Evolutionary conservation across 768 basidiomycete genomes (phyloP).

Genomic region (Austroboletus festivus): DNA sequence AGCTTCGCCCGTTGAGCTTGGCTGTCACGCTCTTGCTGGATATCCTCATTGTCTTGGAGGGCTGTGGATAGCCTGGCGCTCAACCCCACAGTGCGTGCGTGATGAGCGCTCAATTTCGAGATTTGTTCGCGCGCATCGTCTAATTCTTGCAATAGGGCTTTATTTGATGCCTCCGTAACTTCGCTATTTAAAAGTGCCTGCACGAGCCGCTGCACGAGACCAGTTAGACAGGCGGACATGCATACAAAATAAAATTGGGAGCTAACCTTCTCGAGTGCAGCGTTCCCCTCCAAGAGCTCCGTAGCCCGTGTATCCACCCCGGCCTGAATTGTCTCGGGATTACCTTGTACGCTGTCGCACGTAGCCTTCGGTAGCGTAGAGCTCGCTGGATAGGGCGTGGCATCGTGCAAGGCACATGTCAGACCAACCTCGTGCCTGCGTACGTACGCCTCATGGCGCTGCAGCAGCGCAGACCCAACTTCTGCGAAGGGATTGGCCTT

Average conservation of each 20-base stretch:
- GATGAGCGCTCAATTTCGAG: conserved; percentile 62
- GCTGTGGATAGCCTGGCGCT: conserved; percentile 61
- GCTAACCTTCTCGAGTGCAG: conserved; percentile 46
- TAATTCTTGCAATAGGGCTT: conserved; percentile 68
- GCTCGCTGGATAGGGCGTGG: conserved; percentile 11
- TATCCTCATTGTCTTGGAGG: conserved; percentile 78
- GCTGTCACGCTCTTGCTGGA: conserved; percentile 76
- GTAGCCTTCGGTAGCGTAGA: conserved; percentile 14
- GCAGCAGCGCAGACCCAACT: conserved; percentile 85
- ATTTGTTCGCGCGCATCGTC: conserved; percentile 69
- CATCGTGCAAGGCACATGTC: conserved; percentile 5
- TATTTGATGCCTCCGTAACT: conserved; percentile 74
- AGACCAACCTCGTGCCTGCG: conserved; percentile 61
- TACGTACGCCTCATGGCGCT: conserved; percentile 84
- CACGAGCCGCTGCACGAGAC: conserved; percentile 56
- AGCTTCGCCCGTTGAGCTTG: conserved; percentile 63
- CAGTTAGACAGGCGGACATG: conserved; percentile 4
- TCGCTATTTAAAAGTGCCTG: conserved; percentile 81
- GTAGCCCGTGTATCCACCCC: conserved; percentile 36
- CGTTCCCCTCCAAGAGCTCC: conserved; percentile 52
- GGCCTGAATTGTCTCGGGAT: conserved; percentile 10
- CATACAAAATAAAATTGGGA: neutral
- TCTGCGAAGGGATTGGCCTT: conserved; percentile 42
- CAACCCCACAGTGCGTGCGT: conserved; percentile 68
- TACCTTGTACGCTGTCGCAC: conserved; percentile 7